Evolutionary conservation across 306 rosid species (phyloP), one percentile per base, ranked within the genome.

Genomic region (Crotalaria pallida): DNA sequence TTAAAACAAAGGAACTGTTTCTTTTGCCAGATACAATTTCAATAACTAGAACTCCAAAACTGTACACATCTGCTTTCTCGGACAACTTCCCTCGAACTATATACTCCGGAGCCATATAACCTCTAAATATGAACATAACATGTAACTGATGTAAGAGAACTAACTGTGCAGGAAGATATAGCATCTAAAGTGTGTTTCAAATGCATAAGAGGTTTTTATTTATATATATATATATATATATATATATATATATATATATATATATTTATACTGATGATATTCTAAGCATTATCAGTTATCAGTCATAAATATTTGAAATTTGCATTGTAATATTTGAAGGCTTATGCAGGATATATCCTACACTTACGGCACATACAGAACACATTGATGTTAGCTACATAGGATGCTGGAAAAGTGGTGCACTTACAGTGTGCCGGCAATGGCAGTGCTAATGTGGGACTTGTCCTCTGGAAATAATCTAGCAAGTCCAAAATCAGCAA

Each of bases 61-160:
- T 87, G 57, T 85, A 90, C 26, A 87, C 84, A 41, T 90, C 96
- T 6, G 94, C 96, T 77, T 90, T 90, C 77, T 85, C 94, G 0
- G 88, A 64, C 69, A 90, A 76, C 68, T 82, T 85, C 11, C 96
- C 96, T 2, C 53, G 84, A 77, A 83, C 72, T 3, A 80, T 68
- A 61, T 89, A 90, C 34, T 90, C 96, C 0, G 96, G 96, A 80
- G 96, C 96, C 89, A 90, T 88, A 31, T 90, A 90, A 58, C 96
- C 96, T 29, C 96, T 90, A 52, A 8, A 36, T 3, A 70, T 26
- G 43, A 45, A 55, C 22, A 66, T 23, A 6, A 13, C n/a, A 31
- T 26, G 4, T 26, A 26, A 31, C n/a, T n/a, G 6, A 43, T n/a
- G 18, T 21, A 50, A 56, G 34, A 17, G 26, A 19, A 58, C 62